phyloP scores from a whole-genome alignment of 192 early-diverging fungal species.

The Backusella westeae region DNA sequence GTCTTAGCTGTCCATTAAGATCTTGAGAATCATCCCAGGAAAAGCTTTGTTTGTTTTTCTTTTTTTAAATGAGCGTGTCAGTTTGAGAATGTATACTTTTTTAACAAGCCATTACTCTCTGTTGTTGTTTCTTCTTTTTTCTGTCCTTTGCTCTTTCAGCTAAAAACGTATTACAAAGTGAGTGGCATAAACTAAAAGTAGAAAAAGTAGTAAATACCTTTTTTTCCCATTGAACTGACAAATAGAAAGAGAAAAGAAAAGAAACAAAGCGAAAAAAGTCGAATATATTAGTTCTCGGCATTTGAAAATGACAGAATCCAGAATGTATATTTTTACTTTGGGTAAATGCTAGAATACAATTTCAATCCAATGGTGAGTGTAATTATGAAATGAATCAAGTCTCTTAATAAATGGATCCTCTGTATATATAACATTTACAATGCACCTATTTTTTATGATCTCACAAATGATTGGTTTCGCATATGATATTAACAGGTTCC shows the following conservation, averaged over 20 bases:
- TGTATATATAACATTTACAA: too few relatives aligned
- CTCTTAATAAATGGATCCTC: too few relatives aligned
- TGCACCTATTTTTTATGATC: too few relatives aligned
- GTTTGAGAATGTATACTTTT: not conserved
- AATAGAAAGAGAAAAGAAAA: not conserved
- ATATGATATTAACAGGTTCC: too few relatives aligned
- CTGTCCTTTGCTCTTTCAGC: not conserved
- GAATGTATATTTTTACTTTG: too few relatives aligned
- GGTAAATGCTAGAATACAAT: too few relatives aligned
- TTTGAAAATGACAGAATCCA: too few relatives aligned
- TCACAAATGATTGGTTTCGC: too few relatives aligned
- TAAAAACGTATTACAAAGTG: not conserved
- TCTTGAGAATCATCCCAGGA: not conserved
- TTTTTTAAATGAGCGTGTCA: not conserved
- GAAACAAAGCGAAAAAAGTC: not conserved
- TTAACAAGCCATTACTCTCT: not conserved
- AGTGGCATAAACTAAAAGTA: not conserved
- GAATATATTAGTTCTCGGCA: not conserved
- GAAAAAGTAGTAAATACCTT: not conserved
- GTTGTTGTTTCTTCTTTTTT: not conserved
- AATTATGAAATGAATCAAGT: too few relatives aligned
- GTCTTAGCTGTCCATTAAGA: conserved; percentile 35
- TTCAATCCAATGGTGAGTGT: too few relatives aligned
- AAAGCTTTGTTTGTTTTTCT: not conserved
- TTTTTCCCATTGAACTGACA: not conserved